Evolutionary conservation across 2,329 filamentous ascomycete species (phyloP).

Genomic region (Endocalyx cinctus): DNA sequence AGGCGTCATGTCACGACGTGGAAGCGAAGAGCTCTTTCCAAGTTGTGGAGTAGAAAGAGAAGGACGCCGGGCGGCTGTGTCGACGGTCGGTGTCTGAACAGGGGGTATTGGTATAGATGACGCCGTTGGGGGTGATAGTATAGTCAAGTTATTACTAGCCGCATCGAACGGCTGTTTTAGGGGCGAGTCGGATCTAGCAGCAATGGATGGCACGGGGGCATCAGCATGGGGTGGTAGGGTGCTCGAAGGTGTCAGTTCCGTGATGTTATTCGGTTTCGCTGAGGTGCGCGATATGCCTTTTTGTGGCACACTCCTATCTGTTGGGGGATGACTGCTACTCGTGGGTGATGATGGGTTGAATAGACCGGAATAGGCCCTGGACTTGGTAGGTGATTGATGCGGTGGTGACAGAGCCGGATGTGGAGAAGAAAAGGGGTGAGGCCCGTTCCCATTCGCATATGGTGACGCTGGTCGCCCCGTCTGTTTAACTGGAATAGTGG

Average conservation of each 20-base stretch:
- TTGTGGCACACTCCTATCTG: constrained; percentile 19
- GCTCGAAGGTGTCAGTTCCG: constrained; percentile 13
- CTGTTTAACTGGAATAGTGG: constrained; percentile 23
- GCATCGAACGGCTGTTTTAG: constrained; percentile 21
- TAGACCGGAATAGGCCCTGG: constrained; percentile 34
- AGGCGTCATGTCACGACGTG: constrained; percentile 29
- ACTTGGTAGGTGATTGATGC: constrained; percentile 35
- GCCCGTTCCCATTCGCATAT: constrained; percentile 25
- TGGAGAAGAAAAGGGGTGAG: constrained; percentile 38
- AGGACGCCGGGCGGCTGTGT: constrained; percentile 10
- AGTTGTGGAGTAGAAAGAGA: constrained; percentile 30
- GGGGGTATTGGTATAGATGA: constrained; percentile 19
- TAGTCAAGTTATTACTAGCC: constrained; percentile 16
- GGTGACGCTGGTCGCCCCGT: constrained; percentile 21
- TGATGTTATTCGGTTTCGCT: constrained; percentile 17
- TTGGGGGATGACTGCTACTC: constrained; percentile 8
- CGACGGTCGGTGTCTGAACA: constrained; percentile 17
- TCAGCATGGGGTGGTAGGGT: constrained; percentile 17
- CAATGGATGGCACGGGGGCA: constrained; percentile 12
- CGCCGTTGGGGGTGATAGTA: constrained; percentile 20
- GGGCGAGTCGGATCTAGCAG: constrained; percentile 22
- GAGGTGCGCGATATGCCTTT: constrained; percentile 28
- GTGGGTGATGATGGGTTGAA: constrained; percentile 28
- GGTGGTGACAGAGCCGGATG: constrained; percentile 38
- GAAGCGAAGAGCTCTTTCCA: constrained; percentile 15